phyloP scores from a whole-genome alignment of 768 basidiomycete species.

The Tricholoma sp. region DNA sequence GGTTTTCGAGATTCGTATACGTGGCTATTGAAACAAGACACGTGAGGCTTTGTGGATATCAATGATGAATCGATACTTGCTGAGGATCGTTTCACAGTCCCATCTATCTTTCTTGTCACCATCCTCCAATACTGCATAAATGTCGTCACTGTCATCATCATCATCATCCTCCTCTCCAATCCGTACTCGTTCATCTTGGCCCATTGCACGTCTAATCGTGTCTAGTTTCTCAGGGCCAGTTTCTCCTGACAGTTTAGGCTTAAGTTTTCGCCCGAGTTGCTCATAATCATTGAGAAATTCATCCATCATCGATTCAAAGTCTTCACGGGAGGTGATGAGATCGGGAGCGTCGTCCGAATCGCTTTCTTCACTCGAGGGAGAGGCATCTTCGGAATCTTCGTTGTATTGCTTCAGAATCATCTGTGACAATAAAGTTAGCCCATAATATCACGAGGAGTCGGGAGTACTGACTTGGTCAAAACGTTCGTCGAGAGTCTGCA shows the following conservation, averaged over 20 bases:
- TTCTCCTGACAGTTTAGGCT: constrained; percentile 66
- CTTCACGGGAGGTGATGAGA: constrained; percentile 76
- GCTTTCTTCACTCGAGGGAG: constrained; percentile 25
- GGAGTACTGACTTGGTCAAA: constrained; percentile 76
- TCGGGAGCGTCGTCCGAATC: constrained; percentile 64
- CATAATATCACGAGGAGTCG: background rate
- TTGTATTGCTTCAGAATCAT: constrained; percentile 82
- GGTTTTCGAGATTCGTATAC: constrained; percentile 96
- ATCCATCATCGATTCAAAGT: constrained; percentile 88
- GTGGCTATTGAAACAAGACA: constrained; percentile 56
- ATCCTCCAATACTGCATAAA: constrained; percentile 35
- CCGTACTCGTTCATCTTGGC: constrained; percentile 58
- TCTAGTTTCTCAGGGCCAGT: constrained; percentile 76
- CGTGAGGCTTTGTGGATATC: background rate
- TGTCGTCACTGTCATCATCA: constrained; percentile 40
- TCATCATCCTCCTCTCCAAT: constrained; percentile 37
- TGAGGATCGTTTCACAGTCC: constrained; percentile 96
- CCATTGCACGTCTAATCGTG: constrained; percentile 72
- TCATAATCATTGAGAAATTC: constrained; percentile 93
- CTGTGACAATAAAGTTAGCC: constrained; percentile 21
- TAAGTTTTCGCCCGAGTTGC: constrained; percentile 82
- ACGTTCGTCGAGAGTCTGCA: constrained; percentile 85
- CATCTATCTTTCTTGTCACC: constrained; percentile 72
- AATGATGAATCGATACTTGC: constrained; percentile 42
- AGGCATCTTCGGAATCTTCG: constrained; percentile 34